Base-by-base conservation (phyloP, 192 early-diverging fungal species). In the Piromyces sp. region DNA sequence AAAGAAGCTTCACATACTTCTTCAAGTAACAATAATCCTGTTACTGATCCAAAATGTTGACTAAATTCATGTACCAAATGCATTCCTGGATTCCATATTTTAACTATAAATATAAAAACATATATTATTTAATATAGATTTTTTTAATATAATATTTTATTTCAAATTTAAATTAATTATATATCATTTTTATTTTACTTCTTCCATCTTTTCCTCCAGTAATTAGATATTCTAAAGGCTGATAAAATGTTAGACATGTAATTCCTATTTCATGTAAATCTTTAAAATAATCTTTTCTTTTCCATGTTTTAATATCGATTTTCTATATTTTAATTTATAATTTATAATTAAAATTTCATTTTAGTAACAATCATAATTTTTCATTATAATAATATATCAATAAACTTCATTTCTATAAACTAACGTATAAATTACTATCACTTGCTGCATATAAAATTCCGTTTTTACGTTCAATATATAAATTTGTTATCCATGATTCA, bases 151-250 rank as follows among this genome's bases (percentile, higher is more conserved):
- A 33, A 33, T 33, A 33, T 33, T 33, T 33, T 33, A 33, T 6
- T 33, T 33, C n/a, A n/a, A n/a, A n/a, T n/a, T n/a, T n/a, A n/a
- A n/a, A n/a, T n/a, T n/a, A n/a, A n/a, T n/a, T n/a, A n/a, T n/a
- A n/a, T n/a, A n/a, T n/a, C n/a, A n/a, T n/a, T 33, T 33, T 9
- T 33, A 9, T 33, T 33, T 33, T 83, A 83, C 82, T 68, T 19
- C 85, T 86, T 17, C 85, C 85, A 87, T 85, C 85, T 30, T 85
- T 85, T 19, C 82, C 85, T 13, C 82, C 87, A 80, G 84, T 89
- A 37, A 88, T 85, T 13, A 88, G 83, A 82, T 85, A 87, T 29
- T 88, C 87, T 29, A 84, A 80, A 36, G 87, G 84, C 38, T 88
- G 85, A 82, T 88, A 88, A 79, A 84, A 81, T 15, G 79, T 80